Base-by-base conservation (phyloP, 2,329 filamentous ascomycete species). In the Paecilomyces niveus region DNA sequence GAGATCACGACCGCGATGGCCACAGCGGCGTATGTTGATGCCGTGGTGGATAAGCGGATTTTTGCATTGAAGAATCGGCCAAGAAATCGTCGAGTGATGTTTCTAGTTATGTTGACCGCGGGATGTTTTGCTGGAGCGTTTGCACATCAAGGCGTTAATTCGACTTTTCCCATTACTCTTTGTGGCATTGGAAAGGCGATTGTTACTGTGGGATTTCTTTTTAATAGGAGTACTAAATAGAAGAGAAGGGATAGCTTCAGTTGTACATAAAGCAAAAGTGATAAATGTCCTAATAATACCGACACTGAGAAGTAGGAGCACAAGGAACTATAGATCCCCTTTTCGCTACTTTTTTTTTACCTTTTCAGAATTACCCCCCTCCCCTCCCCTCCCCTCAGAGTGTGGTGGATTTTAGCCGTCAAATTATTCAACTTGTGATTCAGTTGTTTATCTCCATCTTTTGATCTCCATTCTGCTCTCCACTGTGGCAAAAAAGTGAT, bases 1-100 rank as follows among this genome's bases (percentile, higher is more conserved):
- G 84, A 87, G 68, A 86, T 87, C 64, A 84, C 78, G 59, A 87
- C 85, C 0, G 83, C 84, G 26, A 86, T 86, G 83, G 84, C 83
- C 0, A 87, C 84, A 4, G 83, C 84, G 0, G 84, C 84, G 1
- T 86, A 82, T 78, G 75, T 87, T 1, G 84, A 87, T 64, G 66
- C 86, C 57, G 68, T 85, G 55, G 81, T 85, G 57, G 84, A 87
- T 66, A 75, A 76, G 31, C 72, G 73, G 5, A 70, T 86, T 54
- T 76, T 83, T 18, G 69, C 67, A 3, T 8, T 69, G 8, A 64
- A 73, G 13, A 86, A 86, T 64, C 72, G 80, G 15, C 72, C 78
- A 15, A 55, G 58, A 49, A 83, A 80, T 35, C 72, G 83, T 4
- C 71, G 83, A 2, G 68, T 79, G 3, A 69, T 76, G 39, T 86